Evolutionary conservation across 192 early-diverging fungal genomes (phyloP).

Genomic region (Phlyctochytrium arcticum): DNA sequence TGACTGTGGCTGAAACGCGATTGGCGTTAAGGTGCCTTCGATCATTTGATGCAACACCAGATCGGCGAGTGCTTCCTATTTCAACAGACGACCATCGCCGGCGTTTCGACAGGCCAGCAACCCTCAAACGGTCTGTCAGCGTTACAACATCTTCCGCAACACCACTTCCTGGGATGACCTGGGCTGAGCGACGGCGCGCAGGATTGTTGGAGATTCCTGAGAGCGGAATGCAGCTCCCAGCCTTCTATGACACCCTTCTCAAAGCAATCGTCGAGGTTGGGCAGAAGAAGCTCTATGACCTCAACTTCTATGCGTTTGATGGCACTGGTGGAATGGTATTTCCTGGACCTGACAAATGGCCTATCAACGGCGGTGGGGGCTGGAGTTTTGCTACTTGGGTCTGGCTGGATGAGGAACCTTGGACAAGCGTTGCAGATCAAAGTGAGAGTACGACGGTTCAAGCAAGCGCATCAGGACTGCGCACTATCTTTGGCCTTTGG

Average conservation of each 20-base stretch:
- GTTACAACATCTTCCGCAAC: too few relatives aligned
- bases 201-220: neutral
- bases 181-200: neutral
- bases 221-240: slow-evolving; percentile 13
- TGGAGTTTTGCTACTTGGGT: slow-evolving; percentile 39
- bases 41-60: too few relatives aligned
- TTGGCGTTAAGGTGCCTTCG: slow-evolving; percentile 26
- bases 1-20: slow-evolving; percentile 39
- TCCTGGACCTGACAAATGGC: slow-evolving; percentile 29
- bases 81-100: too few relatives aligned
- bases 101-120: too few relatives aligned
- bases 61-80: neutral
- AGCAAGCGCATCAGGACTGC: too few relatives aligned
- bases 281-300: slow-evolving; percentile 30
- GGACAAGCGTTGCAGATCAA: neutral
- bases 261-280: slow-evolving; percentile 27
- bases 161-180: too few relatives aligned
- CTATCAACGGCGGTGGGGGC: slow-evolving; percentile 14
- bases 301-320: slow-evolving; percentile 43
- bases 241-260: slow-evolving; percentile 33
- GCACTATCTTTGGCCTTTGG: slow-evolving; percentile 1
- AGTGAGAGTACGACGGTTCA: neutral
- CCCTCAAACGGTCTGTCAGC: too few relatives aligned
- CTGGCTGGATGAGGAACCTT: slow-evolving; percentile 18
- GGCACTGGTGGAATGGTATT: slow-evolving; percentile 31